Evolutionary conservation across 179 eudicot genomes (phyloP).

Genomic region (Spergularia azorica): DNA sequence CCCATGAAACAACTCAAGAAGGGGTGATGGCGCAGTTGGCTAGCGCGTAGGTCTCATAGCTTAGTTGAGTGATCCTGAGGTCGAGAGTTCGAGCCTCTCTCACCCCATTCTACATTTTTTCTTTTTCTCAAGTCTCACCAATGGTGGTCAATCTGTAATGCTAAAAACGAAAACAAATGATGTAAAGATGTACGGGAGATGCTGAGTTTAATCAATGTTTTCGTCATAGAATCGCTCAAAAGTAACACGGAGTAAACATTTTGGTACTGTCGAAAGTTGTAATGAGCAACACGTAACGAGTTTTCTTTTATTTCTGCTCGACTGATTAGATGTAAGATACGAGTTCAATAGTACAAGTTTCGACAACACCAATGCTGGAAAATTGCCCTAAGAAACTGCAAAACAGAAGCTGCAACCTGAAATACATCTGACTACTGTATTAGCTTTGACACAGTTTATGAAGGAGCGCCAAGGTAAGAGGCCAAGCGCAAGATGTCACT

Average conservation of each 20-base stretch:
- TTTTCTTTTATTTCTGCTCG: not conserved
- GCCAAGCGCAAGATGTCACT: constrained; percentile 90
- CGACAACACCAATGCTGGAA: not conserved
- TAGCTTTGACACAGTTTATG: constrained; percentile 17
- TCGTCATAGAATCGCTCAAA: no score
- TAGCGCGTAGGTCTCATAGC: constrained; percentile 54
- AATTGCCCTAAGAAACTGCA: not conserved
- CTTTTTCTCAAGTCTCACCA: no score
- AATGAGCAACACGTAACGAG: not conserved
- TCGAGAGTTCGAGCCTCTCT: constrained; percentile 48
- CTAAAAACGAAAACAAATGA: not conserved
- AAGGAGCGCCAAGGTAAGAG: constrained; percentile 96
- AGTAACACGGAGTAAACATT: not conserved
- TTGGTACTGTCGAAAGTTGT: no score
- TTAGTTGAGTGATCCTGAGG: constrained; percentile 41
- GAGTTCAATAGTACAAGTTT: constrained; percentile 3
- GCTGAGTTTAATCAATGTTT: no score
- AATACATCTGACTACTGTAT: constrained; percentile 9
- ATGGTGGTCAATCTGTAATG: no score
- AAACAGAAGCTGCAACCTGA: constrained; percentile 18
- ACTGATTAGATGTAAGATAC: not conserved
- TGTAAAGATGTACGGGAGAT: not conserved
- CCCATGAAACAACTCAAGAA: no score
- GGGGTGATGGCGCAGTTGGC: constrained; percentile 56
- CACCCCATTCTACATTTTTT: constrained; percentile 24